Percentiles rank a stretch among this genome's conserved stretches.
Evolutionary conservation across 2,329 filamentous ascomycete species (phyloP).

Genomic region (Nigrospora sphaerica): DNA sequence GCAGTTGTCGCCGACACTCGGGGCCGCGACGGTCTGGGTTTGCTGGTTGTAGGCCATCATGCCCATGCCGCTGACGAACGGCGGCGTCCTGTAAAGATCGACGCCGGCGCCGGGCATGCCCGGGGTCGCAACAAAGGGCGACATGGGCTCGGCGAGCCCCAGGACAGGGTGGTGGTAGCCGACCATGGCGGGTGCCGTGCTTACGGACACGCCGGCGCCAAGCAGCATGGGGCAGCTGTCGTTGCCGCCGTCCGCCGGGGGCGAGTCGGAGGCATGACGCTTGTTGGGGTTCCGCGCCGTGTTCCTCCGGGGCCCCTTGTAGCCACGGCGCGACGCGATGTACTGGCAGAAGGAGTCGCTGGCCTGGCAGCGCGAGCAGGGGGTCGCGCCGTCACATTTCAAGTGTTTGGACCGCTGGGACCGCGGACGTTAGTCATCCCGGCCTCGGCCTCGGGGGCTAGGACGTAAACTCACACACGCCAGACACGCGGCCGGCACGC

Average conservation of each 20-base stretch:
- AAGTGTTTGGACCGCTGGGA: constrained; percentile 57
- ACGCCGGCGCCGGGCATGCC: constrained; percentile 25
- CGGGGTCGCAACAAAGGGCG: constrained; percentile 20
- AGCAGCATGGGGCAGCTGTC: constrained; percentile 38
- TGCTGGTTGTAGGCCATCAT: constrained; percentile 17
- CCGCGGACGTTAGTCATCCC: not conserved
- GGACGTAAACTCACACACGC: constrained; percentile 38
- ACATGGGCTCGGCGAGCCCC: constrained; percentile 23
- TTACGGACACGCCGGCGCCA: constrained; percentile 24
- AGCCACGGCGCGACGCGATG: constrained; percentile 67
- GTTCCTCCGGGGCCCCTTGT: constrained; percentile 58
- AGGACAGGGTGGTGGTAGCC: constrained; percentile 25
- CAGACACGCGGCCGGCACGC: constrained; percentile 45
- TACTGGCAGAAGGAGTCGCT: constrained; percentile 60
- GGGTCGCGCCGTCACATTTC: constrained; percentile 66
- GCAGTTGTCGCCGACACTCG: constrained; percentile 42
- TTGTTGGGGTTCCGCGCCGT: constrained; percentile 39
- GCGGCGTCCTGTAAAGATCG: constrained; percentile 34
- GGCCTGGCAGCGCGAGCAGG: constrained; percentile 60
- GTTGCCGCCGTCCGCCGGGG: constrained; percentile 22
- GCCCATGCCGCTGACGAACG: constrained; percentile 23
- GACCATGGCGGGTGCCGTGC: constrained; percentile 17
- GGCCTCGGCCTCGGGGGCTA: not conserved
- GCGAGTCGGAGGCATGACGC: constrained; percentile 42
- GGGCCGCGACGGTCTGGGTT: constrained; percentile 18